Percentiles rank a stretch among this genome's conserved stretches.
phyloP scores from a whole-genome alignment of 805 yeast species.

The Diddensiella transvaalensis region DNA sequence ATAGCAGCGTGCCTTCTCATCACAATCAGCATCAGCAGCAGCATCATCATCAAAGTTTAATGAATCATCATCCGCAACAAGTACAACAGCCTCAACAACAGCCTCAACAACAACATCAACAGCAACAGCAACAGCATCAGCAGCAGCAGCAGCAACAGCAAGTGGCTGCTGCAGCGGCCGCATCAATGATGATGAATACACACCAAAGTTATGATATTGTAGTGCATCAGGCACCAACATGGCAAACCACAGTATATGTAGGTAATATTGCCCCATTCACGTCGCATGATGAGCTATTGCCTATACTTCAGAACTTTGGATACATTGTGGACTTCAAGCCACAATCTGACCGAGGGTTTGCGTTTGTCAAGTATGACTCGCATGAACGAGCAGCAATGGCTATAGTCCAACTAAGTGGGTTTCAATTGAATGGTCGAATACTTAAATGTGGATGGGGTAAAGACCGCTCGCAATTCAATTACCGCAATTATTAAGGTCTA shows the following conservation, averaged over 20 bases:
- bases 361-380: conserved; percentile 80
- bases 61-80: conserved; percentile 8
- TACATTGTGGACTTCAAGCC: conserved; percentile 76
- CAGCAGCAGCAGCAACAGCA: conserved; percentile 1
- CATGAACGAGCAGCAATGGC: conserved; percentile 90
- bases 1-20: conserved; percentile 3
- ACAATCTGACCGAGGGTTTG: conserved; percentile 80
- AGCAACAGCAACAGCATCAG: conserved; percentile 3
- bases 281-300: conserved; percentile 67
- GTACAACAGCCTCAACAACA: conserved; percentile 3
- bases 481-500: background rate
- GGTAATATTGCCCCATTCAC: conserved; percentile 81
- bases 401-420: conserved; percentile 70
- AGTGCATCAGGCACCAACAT: conserved; percentile 71
- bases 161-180: conserved; percentile 1
- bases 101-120: conserved; percentile 12
- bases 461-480: conserved; percentile 1
- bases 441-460: conserved; percentile 88
- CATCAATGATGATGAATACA: background rate
- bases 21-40: conserved; percentile 16
- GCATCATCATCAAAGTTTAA: conserved; percentile 12
- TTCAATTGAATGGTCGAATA: conserved; percentile 65
- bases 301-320: conserved; percentile 75
- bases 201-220: conserved; percentile 52
- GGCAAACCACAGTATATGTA: conserved; percentile 82